Conservation (phyloP, 1,139 yeast genomes). For the Debaryomyces sp. region DNA sequence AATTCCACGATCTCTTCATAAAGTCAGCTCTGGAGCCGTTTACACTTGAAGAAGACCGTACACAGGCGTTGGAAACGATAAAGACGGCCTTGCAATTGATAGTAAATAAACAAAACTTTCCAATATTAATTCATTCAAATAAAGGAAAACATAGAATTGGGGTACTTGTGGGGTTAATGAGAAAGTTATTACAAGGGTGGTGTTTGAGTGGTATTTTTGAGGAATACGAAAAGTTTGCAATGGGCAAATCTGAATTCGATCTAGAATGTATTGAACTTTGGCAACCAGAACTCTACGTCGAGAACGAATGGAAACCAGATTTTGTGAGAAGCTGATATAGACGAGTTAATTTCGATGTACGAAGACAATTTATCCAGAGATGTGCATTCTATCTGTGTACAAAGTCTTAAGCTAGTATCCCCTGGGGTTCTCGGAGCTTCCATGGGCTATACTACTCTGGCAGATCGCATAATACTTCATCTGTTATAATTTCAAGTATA, state of each 20-base stretch:
- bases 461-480: neutral
- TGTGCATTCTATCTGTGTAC: neutral
- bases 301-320: slow-evolving; percentile 36
- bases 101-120: slow-evolving; percentile 73
- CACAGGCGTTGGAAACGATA: slow-evolving; percentile 50
- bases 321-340: slow-evolving; percentile 31
- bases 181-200: slow-evolving; percentile 91
- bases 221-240: slow-evolving; percentile 90
- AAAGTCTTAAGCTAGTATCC: neutral
- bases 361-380: neutral
- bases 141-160: slow-evolving; percentile 97
- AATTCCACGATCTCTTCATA: slow-evolving; percentile 64
- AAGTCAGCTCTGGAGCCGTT: slow-evolving; percentile 78
- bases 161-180: slow-evolving; percentile 82
- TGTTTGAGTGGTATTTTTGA: slow-evolving; percentile 89
- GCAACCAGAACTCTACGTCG: slow-evolving; percentile 48
- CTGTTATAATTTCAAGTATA: neutral
- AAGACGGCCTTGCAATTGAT: slow-evolving; percentile 64
- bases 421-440: too few relatives aligned
- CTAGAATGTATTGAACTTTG: slow-evolving; percentile 61
- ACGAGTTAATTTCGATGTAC: neutral
- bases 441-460: neutral
- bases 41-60: slow-evolving; percentile 49
- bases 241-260: slow-evolving; percentile 92
- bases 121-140: slow-evolving; percentile 86